Percentiles rank a stretch among this genome's conserved stretches.
phyloP scores from a whole-genome alignment of 1,284 basidiomycete species.

The Ceratobasidium sp. region DNA sequence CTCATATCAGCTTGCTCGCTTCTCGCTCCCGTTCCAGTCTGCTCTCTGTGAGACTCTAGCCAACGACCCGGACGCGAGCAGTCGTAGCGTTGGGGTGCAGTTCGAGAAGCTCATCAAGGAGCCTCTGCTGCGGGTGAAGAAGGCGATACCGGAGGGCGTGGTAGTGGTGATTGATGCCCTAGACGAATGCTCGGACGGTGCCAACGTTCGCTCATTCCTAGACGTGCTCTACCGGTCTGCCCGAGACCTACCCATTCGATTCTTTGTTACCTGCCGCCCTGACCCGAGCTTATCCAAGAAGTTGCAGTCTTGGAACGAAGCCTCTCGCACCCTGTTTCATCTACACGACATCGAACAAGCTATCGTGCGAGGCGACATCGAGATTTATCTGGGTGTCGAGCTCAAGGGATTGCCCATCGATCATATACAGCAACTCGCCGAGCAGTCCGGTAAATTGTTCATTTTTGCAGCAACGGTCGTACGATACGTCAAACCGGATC shows the following conservation, averaged over 20 bases:
- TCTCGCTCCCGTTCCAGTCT: not conserved
- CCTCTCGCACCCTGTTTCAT: not conserved
- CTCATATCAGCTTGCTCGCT: constrained; percentile 10
- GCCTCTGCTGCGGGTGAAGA: too few relatives aligned
- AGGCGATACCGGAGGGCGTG: not conserved
- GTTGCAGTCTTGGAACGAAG: not conserved
- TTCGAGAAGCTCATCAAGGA: too few relatives aligned
- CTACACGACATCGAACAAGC: constrained; percentile 43
- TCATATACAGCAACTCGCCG: constrained; percentile 21
- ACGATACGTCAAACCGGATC: not conserved
- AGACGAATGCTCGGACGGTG: constrained; percentile 7
- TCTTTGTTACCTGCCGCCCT: constrained; percentile 34
- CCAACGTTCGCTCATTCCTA: too few relatives aligned
- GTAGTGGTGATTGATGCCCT: constrained; percentile 18
- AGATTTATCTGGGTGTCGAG: constrained; percentile 24
- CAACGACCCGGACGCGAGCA: too few relatives aligned
- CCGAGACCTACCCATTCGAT: not conserved
- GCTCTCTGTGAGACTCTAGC: not conserved
- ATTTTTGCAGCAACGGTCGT: constrained; percentile 40
- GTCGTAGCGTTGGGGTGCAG: too few relatives aligned
- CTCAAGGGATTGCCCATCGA: constrained; percentile 24
- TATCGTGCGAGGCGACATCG: constrained; percentile 40
- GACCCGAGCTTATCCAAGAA: constrained; percentile 24
- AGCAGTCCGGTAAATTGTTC: constrained; percentile 39
- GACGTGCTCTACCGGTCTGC: not conserved